phyloP scores from a whole-genome alignment of 2,329 filamentous ascomycete genomes.

The Orbilia javanica region DNA sequence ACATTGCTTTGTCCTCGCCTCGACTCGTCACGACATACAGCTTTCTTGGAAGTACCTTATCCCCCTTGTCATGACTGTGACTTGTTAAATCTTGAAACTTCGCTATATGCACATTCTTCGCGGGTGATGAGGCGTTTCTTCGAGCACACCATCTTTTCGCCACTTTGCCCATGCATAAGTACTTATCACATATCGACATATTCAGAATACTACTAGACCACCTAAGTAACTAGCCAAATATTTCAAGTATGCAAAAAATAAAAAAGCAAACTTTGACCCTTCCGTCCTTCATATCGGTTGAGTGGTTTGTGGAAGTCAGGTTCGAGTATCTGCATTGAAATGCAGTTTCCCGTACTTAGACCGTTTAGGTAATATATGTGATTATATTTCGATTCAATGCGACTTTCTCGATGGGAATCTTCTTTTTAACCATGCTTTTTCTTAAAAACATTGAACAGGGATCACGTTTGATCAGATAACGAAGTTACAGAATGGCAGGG shows the following conservation, averaged over 20 bases:
- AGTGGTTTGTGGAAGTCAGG: background rate
- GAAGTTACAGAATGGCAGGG: background rate
- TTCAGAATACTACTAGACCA: background rate
- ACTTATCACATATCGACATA: background rate
- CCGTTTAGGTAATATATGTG: background rate
- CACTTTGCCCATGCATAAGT: background rate
- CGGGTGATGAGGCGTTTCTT: background rate
- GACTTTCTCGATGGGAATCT: background rate
- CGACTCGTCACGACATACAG: constrained; percentile 8
- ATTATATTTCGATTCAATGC: background rate
- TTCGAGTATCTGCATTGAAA: background rate
- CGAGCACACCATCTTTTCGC: constrained; percentile 1
- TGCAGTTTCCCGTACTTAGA: background rate
- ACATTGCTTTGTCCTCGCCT: background rate
- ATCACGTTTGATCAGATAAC: constrained; percentile 4
- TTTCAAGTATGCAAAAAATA: background rate
- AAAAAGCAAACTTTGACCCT: background rate
- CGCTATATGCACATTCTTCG: constrained; percentile 14
- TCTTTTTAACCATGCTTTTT: too few relatives aligned
- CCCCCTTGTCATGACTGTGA: background rate
- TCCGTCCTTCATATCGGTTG: background rate
- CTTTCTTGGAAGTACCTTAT: background rate
- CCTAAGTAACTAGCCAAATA: background rate
- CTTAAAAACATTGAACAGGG: background rate
- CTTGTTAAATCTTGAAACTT: background rate